Evolutionary conservation across 331 rosid species (phyloP), one percentile per base, ranked within the genome.

Genomic region (Cucumis variabilis): DNA sequence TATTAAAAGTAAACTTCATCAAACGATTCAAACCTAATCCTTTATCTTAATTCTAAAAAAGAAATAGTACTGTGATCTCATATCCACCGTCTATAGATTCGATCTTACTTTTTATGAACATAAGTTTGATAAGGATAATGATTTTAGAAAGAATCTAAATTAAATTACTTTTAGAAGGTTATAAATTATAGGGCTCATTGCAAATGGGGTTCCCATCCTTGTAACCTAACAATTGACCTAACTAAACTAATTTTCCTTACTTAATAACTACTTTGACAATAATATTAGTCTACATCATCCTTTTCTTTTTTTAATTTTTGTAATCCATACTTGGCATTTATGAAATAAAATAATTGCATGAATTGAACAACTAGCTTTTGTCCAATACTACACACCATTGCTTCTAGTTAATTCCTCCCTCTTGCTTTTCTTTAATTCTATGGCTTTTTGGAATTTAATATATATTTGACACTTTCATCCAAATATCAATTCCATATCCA

Each of bases 201-300:
- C 21, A 48, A 46, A 76, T 72, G 44, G 44, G 46, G 48, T 79
- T 79, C n/a, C n/a, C 84, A 51, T 79, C 10, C 48, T 25, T 37
- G 24, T 25, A 53, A 79, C 84, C 84, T 79, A 79, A 79, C 84
- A 16, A 25, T 50, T 79, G 84, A 53, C 84, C 84, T 79, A 44
- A 44, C 48, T 44, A 44, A 44, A 44, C 48, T 44, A 37, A 37
- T 37, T 44, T 44, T 8, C 48, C 10, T 7, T 44, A 44, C 48
- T 33, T 44, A 44, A 44, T 44, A 44, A 44, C 48, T 44, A 44
- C 48, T 44, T 44, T 44, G 10, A 44, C 48, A 44, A 44, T 44
- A 44, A 7, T 44, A 44, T 44, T 44, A 44, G 7, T 37, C 44
- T 37, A 37, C 44, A 37, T 37, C 44, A 37, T 37, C 44, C 7